Conservation (phyloP, 108 stramenopile genomes). For the Aurantiochytrium sp. region DNA sequence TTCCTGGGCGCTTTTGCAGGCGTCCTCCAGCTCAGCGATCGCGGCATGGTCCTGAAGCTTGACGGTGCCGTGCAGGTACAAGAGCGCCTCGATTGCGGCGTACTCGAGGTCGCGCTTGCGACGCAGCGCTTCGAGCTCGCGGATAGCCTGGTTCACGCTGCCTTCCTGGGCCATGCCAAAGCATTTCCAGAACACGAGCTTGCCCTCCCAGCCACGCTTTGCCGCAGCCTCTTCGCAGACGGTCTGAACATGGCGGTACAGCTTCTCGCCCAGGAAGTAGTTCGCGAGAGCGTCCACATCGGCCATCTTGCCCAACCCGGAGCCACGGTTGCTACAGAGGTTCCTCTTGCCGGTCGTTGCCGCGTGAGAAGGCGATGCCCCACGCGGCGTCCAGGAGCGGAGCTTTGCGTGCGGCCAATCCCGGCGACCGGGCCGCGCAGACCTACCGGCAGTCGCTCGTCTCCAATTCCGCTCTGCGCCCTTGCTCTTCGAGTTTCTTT, state of each 20-base stretch:
- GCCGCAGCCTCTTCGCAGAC: not conserved
- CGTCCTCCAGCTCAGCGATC: conserved; percentile 39
- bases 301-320: not conserved
- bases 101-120: conserved; percentile 49
- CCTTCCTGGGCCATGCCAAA: conserved; percentile 48
- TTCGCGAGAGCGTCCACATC: not conserved
- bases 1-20: conserved; percentile 41
- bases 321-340: not conserved
- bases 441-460: too few relatives aligned
- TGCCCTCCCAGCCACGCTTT: conserved; percentile 27
- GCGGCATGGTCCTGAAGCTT: conserved; percentile 44
- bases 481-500: too few relatives aligned
- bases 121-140: conserved; percentile 47
- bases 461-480: too few relatives aligned
- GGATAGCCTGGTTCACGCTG: conserved; percentile 41
- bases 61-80: conserved; percentile 47
- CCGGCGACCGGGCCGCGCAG: too few relatives aligned
- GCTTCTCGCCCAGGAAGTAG: conserved; percentile 17
- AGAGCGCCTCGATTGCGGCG: conserved; percentile 44
- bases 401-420: too few relatives aligned
- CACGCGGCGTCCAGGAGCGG: too few relatives aligned
- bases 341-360: not conserved
- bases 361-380: too few relatives aligned
- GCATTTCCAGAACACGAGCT: conserved; percentile 40
- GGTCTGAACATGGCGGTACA: conserved; percentile 23